Base-by-base conservation (phyloP, 176 grass and related monocot genomes). In the Pharus latifolius region DNA sequence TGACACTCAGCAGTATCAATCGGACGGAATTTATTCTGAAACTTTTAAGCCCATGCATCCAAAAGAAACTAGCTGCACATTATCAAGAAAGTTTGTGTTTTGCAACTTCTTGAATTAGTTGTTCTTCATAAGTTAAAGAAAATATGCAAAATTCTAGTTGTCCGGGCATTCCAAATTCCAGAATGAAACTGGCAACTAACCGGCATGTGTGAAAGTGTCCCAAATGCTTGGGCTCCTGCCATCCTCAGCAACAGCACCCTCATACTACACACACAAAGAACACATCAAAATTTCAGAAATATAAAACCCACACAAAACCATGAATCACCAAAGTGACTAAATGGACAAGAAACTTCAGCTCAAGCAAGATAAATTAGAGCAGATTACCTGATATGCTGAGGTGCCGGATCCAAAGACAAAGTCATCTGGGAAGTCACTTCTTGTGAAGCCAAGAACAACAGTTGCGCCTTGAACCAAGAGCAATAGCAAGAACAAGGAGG, bases 351-450 rank as follows among this genome's bases (percentile, higher is more conserved):
- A 25, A 51, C 34, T 27, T 44, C 7, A 25, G 10, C 23, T 15
- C 7, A 60, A 27, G 27, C 31, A 12, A 2, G 14, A 13, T 19
- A 17, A 38, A 40, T 6, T 3, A 48, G n/a, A n/a, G n/a, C n/a
- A n/a, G n/a, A n/a, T 35, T 31, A 83, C 85, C 85, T 88, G 85
- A 49, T 88, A 83, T 25, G 85, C 67, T 2, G 85, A 79, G 46
- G 85, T 88, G 18, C 74, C 85, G 18, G 85, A 28, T 31, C 85
- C 85, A 73, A 88, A 88, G 28, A 79, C 79, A 37, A 88, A 88
- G 47, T 75, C 85, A 49, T 46, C 43, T 3, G 80, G 85, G 48
- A 88, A 88, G 52, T 88, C 85, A 31, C 62, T 60, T 57, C 85
- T 75, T 20, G 61, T 70, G 74, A 70, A 74, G 30, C 72, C 72